Percentiles rank a stretch among this genome's conserved stretches.
phyloP scores from a whole-genome alignment of 2,329 filamentous ascomycete genomes.

The Rutstroemia sydowiana region DNA sequence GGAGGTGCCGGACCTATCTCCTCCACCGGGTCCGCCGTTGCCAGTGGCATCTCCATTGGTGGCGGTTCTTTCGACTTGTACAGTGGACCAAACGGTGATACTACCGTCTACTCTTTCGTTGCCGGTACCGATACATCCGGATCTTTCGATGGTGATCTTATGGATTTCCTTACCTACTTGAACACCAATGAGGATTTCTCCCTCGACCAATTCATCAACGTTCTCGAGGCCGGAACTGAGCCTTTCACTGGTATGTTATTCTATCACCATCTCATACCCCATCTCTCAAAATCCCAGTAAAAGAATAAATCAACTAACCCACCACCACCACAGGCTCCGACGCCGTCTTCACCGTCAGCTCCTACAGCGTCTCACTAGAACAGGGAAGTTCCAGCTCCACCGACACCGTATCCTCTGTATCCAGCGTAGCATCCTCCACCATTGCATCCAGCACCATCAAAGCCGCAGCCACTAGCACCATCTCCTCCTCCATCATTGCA shows the following conservation, averaged over 20 bases:
- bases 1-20: conserved; percentile 52
- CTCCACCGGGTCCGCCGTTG: conserved; percentile 43
- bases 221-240: conserved; percentile 48
- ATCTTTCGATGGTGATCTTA: conserved; percentile 49
- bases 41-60: conserved; percentile 45
- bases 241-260: conserved; percentile 38
- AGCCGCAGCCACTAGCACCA: neutral
- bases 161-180: conserved; percentile 51
- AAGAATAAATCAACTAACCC: neutral
- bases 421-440: neutral
- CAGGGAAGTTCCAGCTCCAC: neutral
- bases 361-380: conserved; percentile 1
- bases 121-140: conserved; percentile 35
- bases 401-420: neutral
- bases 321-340: neutral
- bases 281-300: neutral
- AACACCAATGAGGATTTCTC: conserved; percentile 40
- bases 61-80: conserved; percentile 51
- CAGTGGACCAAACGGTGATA: conserved; percentile 49
- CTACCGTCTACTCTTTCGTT: conserved; percentile 55
- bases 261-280: neutral
- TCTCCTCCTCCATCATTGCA: neutral
- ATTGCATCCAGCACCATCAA: neutral
- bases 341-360: conserved; percentile 1
- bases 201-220: conserved; percentile 44